A percentile compares a stretch with the other conserved stretches of the same genome.
These are phyloP conservation scores for Cantharellus cinnabarinus DNA, from an alignment of 768 basidiomycete genomes.

Conservation along the genomic window DNA sequence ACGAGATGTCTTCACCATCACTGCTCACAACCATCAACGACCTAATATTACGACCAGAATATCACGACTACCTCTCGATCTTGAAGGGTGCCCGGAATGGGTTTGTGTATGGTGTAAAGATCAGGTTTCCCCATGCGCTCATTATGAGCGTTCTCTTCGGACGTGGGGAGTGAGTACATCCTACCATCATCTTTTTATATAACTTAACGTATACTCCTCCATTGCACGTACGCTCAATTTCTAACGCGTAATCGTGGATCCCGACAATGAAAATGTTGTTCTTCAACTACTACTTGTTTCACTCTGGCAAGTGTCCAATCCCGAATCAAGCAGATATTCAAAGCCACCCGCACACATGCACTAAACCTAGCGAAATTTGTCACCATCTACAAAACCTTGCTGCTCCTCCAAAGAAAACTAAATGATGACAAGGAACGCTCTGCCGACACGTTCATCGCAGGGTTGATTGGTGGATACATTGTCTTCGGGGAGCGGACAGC, in stretches of 20 bases:
- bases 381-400: constrained; percentile 69
- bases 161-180: constrained; percentile 55
- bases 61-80: constrained; percentile 81
- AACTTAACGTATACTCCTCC: no score
- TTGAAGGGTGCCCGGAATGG: constrained; percentile 88
- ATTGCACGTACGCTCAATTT: neutral
- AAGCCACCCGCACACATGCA: constrained; percentile 78
- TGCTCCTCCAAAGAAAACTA: constrained; percentile 61
- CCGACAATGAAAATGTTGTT: neutral
- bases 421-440: constrained; percentile 68
- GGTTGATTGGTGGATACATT: constrained; percentile 76
- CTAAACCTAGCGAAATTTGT: constrained; percentile 88
- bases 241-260: neutral
- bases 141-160: constrained; percentile 94
- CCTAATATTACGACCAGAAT: constrained; percentile 27
- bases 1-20: neutral
- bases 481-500: constrained; percentile 74
- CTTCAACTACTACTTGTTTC: neutral
- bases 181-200: constrained; percentile 1
- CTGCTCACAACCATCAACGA: neutral
- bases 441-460: constrained; percentile 79
- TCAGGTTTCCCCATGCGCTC: constrained; percentile 87
- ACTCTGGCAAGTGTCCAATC: constrained; percentile 37
- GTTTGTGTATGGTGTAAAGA: constrained; percentile 34
- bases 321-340: constrained; percentile 48